Base-by-base conservation (phyloP, 2,329 filamentous ascomycete genomes). In the Claviceps humidiphila region DNA sequence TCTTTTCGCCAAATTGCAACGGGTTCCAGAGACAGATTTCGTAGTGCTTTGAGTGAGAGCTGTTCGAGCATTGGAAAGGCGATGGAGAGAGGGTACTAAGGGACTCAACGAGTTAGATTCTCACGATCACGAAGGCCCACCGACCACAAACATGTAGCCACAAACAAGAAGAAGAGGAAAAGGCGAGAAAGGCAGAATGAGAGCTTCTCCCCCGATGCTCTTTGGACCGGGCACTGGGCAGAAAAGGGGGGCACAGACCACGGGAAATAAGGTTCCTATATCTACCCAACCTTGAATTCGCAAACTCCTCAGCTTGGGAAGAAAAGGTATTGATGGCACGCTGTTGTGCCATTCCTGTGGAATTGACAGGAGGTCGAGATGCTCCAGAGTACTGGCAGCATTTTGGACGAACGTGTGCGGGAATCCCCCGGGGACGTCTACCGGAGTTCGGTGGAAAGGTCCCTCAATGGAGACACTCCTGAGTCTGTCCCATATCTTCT, bases 261-360 rank as follows among this genome's bases (percentile, higher is more conserved):
- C 55, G 3, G 41, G 44, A 38, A 41, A 30, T 17, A 37, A 9
- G 34, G n/a, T 2, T 20, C 52, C 49, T 55, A 16, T 48, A 54
- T 51, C 47, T 61, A 47, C 42, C 59, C 60, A 5, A 24, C 5
- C 22, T 1, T 5, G 22, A 24, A 67, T 53, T 16, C 61, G 58
- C 17, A 68, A 50, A 42, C 59, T 56, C 53, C 61, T 63, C 26
- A 68, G 52, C 3, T 58, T 58, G 3, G 64, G 60, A 53, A 68
- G 58, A 3, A 51, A 17, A 3, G 60, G 58, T 20, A 62, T 20
- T 0, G 39, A 39, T 24, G 22, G 22, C 3, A 5, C 22, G 20
- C 45, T 43, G 7, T 16, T 47, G 22, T 53, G 52, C 59, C 60
- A 63, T 24, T 5, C 22, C 22, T 24, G 22, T 24, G 22, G 22